These are phyloP conservation scores for Raffaelea deltoideospora DNA, from an alignment of 2,329 filamentous ascomycete genomes.

Conservation along the genomic window DNA sequence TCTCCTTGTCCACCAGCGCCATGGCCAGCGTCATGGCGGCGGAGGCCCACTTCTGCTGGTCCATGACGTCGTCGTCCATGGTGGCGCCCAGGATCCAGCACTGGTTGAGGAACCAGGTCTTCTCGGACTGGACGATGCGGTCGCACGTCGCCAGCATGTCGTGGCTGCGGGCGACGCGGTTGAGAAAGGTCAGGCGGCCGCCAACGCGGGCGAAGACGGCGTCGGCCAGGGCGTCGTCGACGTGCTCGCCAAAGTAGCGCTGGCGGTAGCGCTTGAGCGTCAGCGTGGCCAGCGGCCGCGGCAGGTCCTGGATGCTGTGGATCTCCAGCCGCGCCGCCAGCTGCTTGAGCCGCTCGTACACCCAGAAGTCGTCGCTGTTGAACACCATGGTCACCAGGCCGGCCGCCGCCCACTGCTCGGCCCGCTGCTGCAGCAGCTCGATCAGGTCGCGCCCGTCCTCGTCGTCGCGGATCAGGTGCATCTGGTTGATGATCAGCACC, in stretches of 20 bases:
- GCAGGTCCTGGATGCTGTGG: slow-evolving; percentile 68
- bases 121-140: slow-evolving; percentile 50
- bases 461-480: slow-evolving; percentile 81
- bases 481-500: slow-evolving; percentile 87
- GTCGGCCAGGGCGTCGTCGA: slow-evolving; percentile 42
- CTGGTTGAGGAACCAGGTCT: slow-evolving; percentile 64
- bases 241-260: slow-evolving; percentile 55
- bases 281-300: slow-evolving; percentile 59
- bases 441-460: slow-evolving; percentile 86
- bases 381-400: slow-evolving; percentile 86
- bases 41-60: slow-evolving; percentile 79
- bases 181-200: slow-evolving; percentile 75
- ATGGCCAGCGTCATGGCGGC: slow-evolving; percentile 83
- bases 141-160: slow-evolving; percentile 68
- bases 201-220: slow-evolving; percentile 77
- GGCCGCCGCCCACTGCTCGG: slow-evolving; percentile 89
- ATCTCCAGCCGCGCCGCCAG: slow-evolving; percentile 92
- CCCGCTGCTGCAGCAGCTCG: slow-evolving; percentile 86
- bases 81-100: slow-evolving; percentile 59
- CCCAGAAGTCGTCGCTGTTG: slow-evolving; percentile 97
- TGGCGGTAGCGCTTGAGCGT: slow-evolving; percentile 69
- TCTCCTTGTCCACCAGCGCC: slow-evolving; percentile 73
- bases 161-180: slow-evolving; percentile 70
- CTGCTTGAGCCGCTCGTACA: slow-evolving; percentile 87
- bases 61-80: slow-evolving; percentile 56